Base-by-base conservation (phyloP, 495 filamentous ascomycete genomes). In the Annulohypoxylon maeteangense region DNA sequence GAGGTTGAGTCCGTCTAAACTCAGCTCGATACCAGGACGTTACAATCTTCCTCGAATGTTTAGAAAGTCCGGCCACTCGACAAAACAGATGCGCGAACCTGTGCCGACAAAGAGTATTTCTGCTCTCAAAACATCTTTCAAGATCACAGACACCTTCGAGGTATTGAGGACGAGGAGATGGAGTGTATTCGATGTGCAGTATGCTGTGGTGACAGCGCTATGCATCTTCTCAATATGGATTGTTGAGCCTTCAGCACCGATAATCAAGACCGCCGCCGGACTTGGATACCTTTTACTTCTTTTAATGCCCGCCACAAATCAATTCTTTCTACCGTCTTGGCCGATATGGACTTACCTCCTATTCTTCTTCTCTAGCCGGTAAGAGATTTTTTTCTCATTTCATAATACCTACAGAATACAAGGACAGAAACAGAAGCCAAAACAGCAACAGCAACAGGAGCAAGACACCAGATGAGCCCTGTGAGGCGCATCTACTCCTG, bases 331-430 rank as follows among this genome's bases (percentile, higher is more conserved):
- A 12, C 95, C 95, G 14, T 93, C 92, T 59, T 82, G 97, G 56
- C 91, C 93, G 1, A 91, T 97, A 78, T 89, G 89, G 73, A 89
- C 87, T 7, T 98, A 93, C 88, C 82, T 97, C 16, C 78, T 97
- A 20, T 91, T 96, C 67, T 97, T 97, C 81, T 97, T 94, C 74
- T 85, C 90, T 38, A 95, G 91, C 87, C 90, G 93, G 92, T 96
- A 89, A 86, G 92, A n/a, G n/a, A n/a, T n/a, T n/a, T n/a, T n/a
- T n/a, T n/a, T n/a, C n/a, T n/a, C n/a, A n/a, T n/a, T n/a, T n/a
- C n/a, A n/a, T n/a, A n/a, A n/a, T n/a, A n/a, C n/a, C n/a, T n/a
- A n/a, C n/a, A n/a, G n/a, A n/a, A n/a, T n/a, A n/a, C n/a, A n/a
- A n/a, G n/a, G n/a, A n/a, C n/a, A n/a, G n/a, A n/a, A n/a, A n/a